Percentiles rank a stretch among this genome's conserved stretches.
Evolutionary conservation across 2,329 filamentous ascomycete species (phyloP).

Genomic region (Beauveria bassiana): DNA sequence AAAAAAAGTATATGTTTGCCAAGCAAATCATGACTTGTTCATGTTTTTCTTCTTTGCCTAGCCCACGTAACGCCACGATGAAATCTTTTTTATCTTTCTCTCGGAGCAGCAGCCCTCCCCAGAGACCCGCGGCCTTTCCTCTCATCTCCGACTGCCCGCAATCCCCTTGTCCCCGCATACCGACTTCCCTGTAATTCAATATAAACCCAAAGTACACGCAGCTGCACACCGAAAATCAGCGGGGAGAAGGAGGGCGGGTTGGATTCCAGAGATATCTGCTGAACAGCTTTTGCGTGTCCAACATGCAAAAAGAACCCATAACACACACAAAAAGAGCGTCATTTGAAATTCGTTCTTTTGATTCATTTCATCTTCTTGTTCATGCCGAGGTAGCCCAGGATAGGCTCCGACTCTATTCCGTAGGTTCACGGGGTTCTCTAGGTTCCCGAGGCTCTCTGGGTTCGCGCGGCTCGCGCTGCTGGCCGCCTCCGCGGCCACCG

Average conservation of each 20-base stretch:
- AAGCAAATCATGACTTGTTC: background rate
- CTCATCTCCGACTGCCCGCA: background rate
- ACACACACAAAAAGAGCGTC: slow-evolving; percentile 1
- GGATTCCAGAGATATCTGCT: background rate
- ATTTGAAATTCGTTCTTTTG: background rate
- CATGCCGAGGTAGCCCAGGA: background rate
- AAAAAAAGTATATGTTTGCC: background rate
- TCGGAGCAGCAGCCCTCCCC: background rate
- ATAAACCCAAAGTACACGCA: background rate
- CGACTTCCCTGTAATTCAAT: background rate
- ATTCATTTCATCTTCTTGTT: slow-evolving; percentile 12
- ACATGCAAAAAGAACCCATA: background rate
- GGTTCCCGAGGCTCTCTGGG: slow-evolving; percentile 26
- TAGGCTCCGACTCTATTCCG: slow-evolving; percentile 23
- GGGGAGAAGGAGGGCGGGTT: background rate
- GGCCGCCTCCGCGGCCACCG: slow-evolving; percentile 41
- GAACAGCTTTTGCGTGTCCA: background rate
- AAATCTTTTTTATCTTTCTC: background rate
- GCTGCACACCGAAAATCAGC: background rate
- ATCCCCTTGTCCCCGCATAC: background rate
- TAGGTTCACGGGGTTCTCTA: slow-evolving; percentile 18
- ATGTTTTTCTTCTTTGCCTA: slow-evolving; percentile 2
- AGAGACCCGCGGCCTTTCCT: background rate
- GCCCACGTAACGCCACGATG: slow-evolving; percentile 7
- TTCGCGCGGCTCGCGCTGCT: slow-evolving; percentile 44